Conservation (phyloP, 352 stramenopile genomes). For the Phytophthora aleatoria region DNA sequence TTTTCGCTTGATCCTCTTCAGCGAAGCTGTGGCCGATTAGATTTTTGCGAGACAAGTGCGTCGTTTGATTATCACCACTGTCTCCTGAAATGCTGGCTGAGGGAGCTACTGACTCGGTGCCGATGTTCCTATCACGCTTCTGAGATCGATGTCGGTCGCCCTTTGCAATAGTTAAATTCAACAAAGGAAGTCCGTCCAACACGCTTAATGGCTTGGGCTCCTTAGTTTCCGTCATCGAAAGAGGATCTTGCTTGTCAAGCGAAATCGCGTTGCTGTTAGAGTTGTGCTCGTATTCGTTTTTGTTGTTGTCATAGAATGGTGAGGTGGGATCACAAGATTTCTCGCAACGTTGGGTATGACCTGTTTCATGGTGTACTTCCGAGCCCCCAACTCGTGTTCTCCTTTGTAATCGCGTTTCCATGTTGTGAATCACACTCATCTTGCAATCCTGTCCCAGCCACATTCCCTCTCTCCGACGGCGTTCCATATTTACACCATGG, state of each 20-base stretch:
- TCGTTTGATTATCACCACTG: conserved; percentile 14
- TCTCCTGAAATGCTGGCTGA: not conserved
- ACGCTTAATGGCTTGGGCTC: not conserved
- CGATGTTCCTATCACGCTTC: not conserved
- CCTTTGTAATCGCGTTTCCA: not conserved
- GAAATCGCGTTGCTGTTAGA: not conserved
- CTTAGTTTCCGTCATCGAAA: not conserved
- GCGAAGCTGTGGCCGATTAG: not conserved
- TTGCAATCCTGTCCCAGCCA: not conserved
- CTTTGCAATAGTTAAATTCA: conserved; percentile 4
- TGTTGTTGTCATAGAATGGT: not conserved
- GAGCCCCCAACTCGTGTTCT: not conserved
- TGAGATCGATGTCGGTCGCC: conserved; percentile 1
- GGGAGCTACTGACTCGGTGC: not conserved
- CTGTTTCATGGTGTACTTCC: not conserved
- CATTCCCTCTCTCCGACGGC: not conserved
- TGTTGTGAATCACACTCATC: not conserved
- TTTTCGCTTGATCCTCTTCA: too few relatives aligned
- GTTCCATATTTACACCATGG: conserved; percentile 5
- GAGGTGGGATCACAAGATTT: not conserved
- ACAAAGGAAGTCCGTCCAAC: conserved; percentile 1
- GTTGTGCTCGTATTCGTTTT: not conserved
- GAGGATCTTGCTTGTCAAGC: not conserved
- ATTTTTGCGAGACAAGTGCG: conserved; percentile 13
- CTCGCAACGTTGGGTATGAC: not conserved